Percentiles rank a stretch among this genome's conserved stretches.
Evolutionary conservation across 768 basidiomycete species (phyloP).

Genomic region (Russula lepida): DNA sequence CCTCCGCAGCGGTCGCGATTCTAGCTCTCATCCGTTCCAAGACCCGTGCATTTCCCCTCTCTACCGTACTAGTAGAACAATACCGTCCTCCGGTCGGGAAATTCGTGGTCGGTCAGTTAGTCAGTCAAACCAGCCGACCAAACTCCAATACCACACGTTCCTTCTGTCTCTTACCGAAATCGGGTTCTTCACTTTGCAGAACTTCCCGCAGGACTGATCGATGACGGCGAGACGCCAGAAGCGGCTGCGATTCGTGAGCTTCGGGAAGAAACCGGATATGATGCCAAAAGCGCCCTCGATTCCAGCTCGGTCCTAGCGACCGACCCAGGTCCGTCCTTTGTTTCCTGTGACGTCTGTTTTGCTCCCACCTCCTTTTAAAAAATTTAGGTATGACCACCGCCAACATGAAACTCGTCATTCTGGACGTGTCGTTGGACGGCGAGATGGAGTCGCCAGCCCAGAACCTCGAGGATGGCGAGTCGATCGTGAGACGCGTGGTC

Average conservation of each 20-base stretch:
- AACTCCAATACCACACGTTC: neutral
- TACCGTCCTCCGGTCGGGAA: conserved; percentile 83
- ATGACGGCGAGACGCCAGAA: conserved; percentile 76
- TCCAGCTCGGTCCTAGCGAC: conserved; percentile 51
- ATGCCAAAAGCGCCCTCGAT: conserved; percentile 54
- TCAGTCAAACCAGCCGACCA: neutral
- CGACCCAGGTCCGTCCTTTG: conserved; percentile 54
- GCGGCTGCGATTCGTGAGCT: conserved; percentile 81
- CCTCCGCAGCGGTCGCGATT: conserved; percentile 65
- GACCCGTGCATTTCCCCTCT: conserved; percentile 58
- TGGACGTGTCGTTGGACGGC: conserved; percentile 60
- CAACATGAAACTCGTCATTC: conserved; percentile 80
- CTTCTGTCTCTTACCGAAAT: neutral
- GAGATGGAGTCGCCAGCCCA: conserved; percentile 60
- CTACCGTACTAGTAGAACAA: conserved; percentile 84
- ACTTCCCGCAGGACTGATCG: conserved; percentile 71
- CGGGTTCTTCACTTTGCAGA: conserved; percentile 29
- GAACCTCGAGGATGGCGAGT: conserved; percentile 80
- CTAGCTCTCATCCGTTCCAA: conserved; percentile 73
- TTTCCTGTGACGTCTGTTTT: neutral
- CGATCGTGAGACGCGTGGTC: conserved; percentile 66
- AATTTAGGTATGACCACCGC: conserved; percentile 82
- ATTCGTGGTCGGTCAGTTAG: conserved; percentile 56
- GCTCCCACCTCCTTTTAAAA: neutral
- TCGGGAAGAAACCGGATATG: conserved; percentile 88